Percentiles rank a stretch among this genome's conserved stretches.
phyloP scores from a whole-genome alignment of 805 yeast genomes.

The Cyberlindnera mississippiensis region DNA sequence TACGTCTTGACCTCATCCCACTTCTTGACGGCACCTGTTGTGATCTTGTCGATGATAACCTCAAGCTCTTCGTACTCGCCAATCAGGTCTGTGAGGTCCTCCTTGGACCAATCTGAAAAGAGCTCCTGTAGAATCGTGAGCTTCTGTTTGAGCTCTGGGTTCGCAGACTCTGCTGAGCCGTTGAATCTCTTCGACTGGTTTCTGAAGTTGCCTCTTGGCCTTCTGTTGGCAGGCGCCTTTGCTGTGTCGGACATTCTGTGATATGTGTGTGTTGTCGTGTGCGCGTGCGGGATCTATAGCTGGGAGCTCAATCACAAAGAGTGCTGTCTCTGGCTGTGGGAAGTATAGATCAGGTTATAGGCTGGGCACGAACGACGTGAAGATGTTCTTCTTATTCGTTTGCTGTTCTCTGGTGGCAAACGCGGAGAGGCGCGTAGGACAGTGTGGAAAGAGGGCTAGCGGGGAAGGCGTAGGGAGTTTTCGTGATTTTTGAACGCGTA shows the following conservation, averaged over 20 bases:
- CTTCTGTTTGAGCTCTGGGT: conserved; percentile 34
- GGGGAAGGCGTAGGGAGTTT: neutral
- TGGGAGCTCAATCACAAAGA: neutral
- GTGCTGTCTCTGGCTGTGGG: conserved; percentile 5
- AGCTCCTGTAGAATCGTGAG: conserved; percentile 67
- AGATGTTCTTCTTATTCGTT: too few species aligned
- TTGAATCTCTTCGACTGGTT: conserved; percentile 41
- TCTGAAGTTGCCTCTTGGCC: conserved; percentile 35
- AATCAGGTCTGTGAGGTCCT: conserved; percentile 74
- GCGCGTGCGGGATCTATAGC: neutral
- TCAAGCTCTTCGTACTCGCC: conserved; percentile 76
- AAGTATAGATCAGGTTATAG: neutral
- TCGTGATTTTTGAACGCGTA: too few species aligned
- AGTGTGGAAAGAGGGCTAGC: neutral
- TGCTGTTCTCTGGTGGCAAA: conserved; percentile 3
- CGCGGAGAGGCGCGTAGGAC: conserved; percentile 1
- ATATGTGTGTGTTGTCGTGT: conserved; percentile 1
- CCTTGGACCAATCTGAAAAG: conserved; percentile 92
- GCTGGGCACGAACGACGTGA: neutral
- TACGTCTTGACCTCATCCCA: conserved; percentile 88
- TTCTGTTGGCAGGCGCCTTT: conserved; percentile 19
- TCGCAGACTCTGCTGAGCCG: conserved; percentile 18
- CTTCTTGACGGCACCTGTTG: conserved; percentile 83
- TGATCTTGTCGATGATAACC: conserved; percentile 78
- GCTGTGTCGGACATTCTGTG: conserved; percentile 17